Evolutionary conservation across 257 asterid genomes (phyloP), one percentile per base, ranked within the genome.

Genomic region (Nicotiana knightiana): DNA sequence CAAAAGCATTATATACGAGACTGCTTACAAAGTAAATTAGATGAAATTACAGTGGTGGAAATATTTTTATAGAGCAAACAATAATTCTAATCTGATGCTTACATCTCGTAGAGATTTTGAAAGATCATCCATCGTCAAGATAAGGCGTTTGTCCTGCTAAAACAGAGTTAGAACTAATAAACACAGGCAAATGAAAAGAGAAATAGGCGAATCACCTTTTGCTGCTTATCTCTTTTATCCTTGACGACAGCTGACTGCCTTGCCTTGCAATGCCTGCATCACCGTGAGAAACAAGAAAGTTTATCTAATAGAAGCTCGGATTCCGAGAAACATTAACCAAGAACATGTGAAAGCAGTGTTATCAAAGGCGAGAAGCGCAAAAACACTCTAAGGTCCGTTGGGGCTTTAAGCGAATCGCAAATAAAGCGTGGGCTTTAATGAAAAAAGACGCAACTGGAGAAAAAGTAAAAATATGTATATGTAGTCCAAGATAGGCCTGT

Each of bases 191-290:
- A 54, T 67, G 59, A 71, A 84, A 64, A 81, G n/a, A 84, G 81
- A 63, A 64, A 59, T 11, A 35, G 28, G 3, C 24, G 17, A 35
- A n/a, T 6, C 83, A 92, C 99, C 99, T 96, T 96, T 85, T 91
- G 98, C 77, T 94, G 99, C 87, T 93, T 93, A 83, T 95, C 99
- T 90, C 99, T 90, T 84, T 91, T 96, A 83, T 96, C 99, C 90
- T 89, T 96, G 83, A 91, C 87, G 4, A 91, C 86, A 81, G 98
- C 77, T 16, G 98, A 89, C 83, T 90, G 95, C 73, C 99, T 92
- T 59, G 99, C 99, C 88, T 93, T 94, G 87, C 98, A 96, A 26
- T 94, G 99, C 85, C 99, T 96, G 88, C 86, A 85, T 77, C 46
- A 64, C 80, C 85, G 57, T 43, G 83, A 79, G 76, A 67, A 66